A percentile compares a stretch with the other conserved stretches of the same genome.
These are phyloP conservation scores for Wickerhamomyces sp. DNA, from an alignment of 1,139 yeast species.

Conservation along the genomic window DNA sequence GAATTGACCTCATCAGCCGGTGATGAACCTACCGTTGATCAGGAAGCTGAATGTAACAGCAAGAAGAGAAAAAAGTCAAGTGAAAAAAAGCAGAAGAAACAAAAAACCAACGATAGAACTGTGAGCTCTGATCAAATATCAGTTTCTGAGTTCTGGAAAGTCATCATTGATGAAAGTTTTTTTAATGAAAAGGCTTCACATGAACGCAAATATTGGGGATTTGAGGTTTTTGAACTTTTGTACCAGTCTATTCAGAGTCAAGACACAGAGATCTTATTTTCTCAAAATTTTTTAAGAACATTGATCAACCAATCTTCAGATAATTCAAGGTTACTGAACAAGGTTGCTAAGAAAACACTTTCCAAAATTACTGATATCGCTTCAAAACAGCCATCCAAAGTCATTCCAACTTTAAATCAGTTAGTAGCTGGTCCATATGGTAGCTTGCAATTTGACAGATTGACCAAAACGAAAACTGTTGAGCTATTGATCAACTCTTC, in stretches of 20 bases:
- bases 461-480: constrained; percentile 70
- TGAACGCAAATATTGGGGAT: constrained; percentile 86
- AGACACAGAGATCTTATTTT: constrained; percentile 43
- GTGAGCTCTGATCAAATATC: constrained; percentile 28
- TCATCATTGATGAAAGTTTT: constrained; percentile 72
- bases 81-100: constrained; percentile 28
- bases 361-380: constrained; percentile 37
- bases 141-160: constrained; percentile 74
- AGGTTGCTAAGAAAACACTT: constrained; percentile 54
- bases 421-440: constrained; percentile 48
- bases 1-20: constrained; percentile 27
- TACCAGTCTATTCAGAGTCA: constrained; percentile 32
- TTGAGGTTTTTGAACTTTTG: constrained; percentile 60
- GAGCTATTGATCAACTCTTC: constrained; percentile 35
- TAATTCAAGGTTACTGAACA: constrained; percentile 59
- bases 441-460: constrained; percentile 68
- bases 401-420: constrained; percentile 43
- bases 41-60: constrained; percentile 28
- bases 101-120: constrained; percentile 7
- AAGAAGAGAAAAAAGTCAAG: constrained; percentile 30
- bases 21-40: constrained; percentile 21
- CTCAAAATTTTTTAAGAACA: constrained; percentile 69
- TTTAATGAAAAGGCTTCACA: constrained; percentile 75
- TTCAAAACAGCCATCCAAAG: constrained; percentile 35
- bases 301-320: constrained; percentile 76